These are phyloP conservation scores for Nepenthes alata DNA, from an alignment of 179 eudicot species.

Conservation along the genomic window DNA sequence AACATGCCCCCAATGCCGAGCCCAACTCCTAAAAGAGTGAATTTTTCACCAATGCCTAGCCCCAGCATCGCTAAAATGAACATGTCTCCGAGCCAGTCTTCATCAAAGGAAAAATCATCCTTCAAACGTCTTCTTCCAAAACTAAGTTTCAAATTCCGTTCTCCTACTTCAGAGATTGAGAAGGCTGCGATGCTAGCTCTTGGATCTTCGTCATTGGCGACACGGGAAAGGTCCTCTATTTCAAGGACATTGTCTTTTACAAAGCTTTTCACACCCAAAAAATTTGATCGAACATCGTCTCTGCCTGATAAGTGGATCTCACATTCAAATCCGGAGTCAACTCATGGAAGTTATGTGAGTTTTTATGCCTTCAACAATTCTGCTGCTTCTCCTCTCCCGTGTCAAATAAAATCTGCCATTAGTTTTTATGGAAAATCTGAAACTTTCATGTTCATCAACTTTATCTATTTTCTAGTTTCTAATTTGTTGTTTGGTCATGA, in stretches of 20 bases:
- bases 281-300: conserved; percentile 46
- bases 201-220: conserved; percentile 33
- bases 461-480: neutral
- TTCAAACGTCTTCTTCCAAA: conserved; percentile 50
- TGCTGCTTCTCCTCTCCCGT: neutral
- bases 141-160: conserved; percentile 51
- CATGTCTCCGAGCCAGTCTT: conserved; percentile 39
- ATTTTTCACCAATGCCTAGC: conserved; percentile 49
- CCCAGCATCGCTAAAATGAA: conserved; percentile 29
- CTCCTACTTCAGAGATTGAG: conserved; percentile 39
- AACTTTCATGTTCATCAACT: neutral
- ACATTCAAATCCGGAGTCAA: conserved; percentile 49
- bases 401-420: neutral
- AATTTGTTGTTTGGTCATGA: neutral
- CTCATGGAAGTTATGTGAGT: conserved; percentile 55
- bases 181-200: conserved; percentile 35
- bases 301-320: conserved; percentile 55
- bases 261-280: conserved; percentile 58
- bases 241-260: conserved; percentile 63
- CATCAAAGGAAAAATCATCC: conserved; percentile 42
- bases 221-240: conserved; percentile 44
- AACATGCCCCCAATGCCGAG: conserved; percentile 51
- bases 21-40: conserved; percentile 73
- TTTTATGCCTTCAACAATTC: neutral
- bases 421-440: neutral